Conservation (phyloP, 2,329 filamentous ascomycete genomes). For the Fusarium redolens region DNA sequence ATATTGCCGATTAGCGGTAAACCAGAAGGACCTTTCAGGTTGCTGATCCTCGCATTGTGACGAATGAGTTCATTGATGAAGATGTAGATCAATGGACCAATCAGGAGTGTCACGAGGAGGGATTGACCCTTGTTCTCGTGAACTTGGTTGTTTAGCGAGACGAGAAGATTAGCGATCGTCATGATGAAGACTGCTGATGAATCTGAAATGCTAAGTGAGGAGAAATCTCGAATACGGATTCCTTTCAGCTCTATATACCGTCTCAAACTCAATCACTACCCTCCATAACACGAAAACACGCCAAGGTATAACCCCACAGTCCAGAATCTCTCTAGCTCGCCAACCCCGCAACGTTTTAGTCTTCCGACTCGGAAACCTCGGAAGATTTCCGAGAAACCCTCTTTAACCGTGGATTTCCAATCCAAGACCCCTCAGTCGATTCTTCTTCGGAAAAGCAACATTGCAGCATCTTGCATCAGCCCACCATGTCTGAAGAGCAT, state of each 20-base stretch:
- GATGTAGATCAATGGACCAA: constrained; percentile 57
- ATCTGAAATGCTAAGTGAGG: neutral
- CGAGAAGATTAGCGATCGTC: constrained; percentile 43
- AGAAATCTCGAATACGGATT: neutral
- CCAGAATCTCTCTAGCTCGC: neutral
- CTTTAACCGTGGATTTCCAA: neutral
- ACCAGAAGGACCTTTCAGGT: constrained; percentile 61
- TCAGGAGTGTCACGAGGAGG: constrained; percentile 36
- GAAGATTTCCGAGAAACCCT: constrained; percentile 28
- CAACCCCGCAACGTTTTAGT: neutral
- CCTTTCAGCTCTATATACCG: neutral
- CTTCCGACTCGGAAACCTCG: constrained; percentile 28
- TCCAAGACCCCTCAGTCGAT: neutral
- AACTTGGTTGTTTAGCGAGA: constrained; percentile 32
- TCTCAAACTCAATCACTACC: neutral
- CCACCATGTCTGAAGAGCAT: neutral
- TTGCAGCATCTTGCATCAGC: neutral
- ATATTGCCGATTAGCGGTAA: constrained; percentile 67
- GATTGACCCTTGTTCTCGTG: constrained; percentile 40
- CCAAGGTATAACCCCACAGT: neutral
- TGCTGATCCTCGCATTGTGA: constrained; percentile 55
- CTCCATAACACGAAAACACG: neutral
- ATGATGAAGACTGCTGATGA: constrained; percentile 18
- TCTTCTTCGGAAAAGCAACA: constrained; percentile 12
- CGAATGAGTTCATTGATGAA: constrained; percentile 62